Percentiles rank a stretch among this genome's conserved stretches.
Conservation (phyloP, 768 basidiomycete species). For the Tricholoma saponaceum region DNA sequence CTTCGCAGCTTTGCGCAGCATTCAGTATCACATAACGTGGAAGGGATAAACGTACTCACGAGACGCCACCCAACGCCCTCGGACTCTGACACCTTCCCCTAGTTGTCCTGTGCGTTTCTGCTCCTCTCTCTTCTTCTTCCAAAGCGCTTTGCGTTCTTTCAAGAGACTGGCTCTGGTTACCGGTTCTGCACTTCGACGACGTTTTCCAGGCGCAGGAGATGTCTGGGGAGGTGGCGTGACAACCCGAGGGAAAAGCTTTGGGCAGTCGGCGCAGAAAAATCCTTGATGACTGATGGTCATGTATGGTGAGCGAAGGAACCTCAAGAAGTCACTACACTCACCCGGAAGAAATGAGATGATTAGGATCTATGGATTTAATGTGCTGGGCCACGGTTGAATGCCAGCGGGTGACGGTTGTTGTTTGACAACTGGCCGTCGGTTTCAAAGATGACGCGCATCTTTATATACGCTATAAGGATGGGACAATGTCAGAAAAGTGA, state of each 20-base stretch:
- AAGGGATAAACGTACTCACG: slow-evolving; percentile 26
- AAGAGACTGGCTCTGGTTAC: slow-evolving; percentile 45
- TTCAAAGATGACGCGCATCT: slow-evolving; percentile 54
- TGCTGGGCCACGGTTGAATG: slow-evolving; percentile 41
- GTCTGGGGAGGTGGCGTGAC: slow-evolving; percentile 26
- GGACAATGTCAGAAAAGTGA: neutral
- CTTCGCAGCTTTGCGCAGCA: slow-evolving; percentile 35
- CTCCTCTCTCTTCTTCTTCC: slow-evolving; percentile 40
- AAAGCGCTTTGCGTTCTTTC: slow-evolving; percentile 42
- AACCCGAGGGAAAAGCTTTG: slow-evolving; percentile 45
- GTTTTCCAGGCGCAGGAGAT: slow-evolving; percentile 35
- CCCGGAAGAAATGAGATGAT: slow-evolving; percentile 62
- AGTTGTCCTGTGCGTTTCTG: slow-evolving; percentile 27
- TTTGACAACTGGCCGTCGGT: slow-evolving; percentile 38
- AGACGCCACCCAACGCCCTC: slow-evolving; percentile 59
- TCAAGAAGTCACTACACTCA: slow-evolving; percentile 23
- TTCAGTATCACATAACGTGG: slow-evolving; percentile 1
- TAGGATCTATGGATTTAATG: slow-evolving; percentile 45
- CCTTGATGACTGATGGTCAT: slow-evolving; percentile 41
- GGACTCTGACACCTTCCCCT: slow-evolving; percentile 42
- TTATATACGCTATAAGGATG: slow-evolving; percentile 3
- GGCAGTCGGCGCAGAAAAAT: slow-evolving; percentile 53
- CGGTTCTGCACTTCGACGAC: slow-evolving; percentile 32
- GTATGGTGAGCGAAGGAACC: neutral
- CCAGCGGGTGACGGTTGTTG: slow-evolving; percentile 53